A percentile compares a stretch with the other conserved stretches of the same genome.
These are phyloP conservation scores for Chaetomium fimeti DNA, from an alignment of 495 filamentous ascomycete genomes.

Conservation along the genomic window DNA sequence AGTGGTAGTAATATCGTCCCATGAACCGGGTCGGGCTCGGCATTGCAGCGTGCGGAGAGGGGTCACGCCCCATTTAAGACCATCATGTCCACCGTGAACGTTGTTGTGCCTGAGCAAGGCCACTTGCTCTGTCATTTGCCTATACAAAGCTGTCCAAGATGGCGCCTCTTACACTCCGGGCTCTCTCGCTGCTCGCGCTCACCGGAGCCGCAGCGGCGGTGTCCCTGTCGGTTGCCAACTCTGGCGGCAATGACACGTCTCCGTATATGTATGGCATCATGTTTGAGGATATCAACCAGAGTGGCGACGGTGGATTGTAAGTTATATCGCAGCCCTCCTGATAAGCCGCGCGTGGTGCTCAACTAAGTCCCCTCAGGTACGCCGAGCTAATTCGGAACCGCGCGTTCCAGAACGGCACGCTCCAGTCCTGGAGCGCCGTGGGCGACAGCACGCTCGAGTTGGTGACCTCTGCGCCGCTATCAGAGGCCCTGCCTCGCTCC, in stretches of 20 bases:
- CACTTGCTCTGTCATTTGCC: neutral
- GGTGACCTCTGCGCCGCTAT: slow-evolving; percentile 50
- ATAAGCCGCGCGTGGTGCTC: neutral
- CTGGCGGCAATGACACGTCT: slow-evolving; percentile 7
- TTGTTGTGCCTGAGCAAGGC: neutral
- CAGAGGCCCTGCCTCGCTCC: slow-evolving; percentile 56
- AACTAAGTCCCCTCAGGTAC: slow-evolving; percentile 47
- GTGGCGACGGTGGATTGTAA: slow-evolving; percentile 64
- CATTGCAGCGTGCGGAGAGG: neutral
- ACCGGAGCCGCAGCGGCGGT: slow-evolving; percentile 7
- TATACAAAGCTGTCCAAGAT: neutral
- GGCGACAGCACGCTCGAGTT: slow-evolving; percentile 51
- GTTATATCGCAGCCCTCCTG: neutral
- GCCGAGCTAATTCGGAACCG: slow-evolving; percentile 71
- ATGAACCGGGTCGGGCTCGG: neutral
- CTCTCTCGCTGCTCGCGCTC: slow-evolving; percentile 10
- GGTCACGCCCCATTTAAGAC: neutral
- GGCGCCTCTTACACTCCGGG: slow-evolving; percentile 7
- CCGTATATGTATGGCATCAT: slow-evolving; percentile 13
- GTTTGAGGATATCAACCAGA: slow-evolving; percentile 66
- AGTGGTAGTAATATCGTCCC: neutral
- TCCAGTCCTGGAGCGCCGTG: slow-evolving; percentile 57
- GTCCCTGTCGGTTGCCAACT: slow-evolving; percentile 4
- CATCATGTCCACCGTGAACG: neutral
- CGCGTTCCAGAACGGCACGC: slow-evolving; percentile 57